Evolutionary conservation across 179 eudicot species (phyloP).

Genomic region (Vitellaria paradoxa): DNA sequence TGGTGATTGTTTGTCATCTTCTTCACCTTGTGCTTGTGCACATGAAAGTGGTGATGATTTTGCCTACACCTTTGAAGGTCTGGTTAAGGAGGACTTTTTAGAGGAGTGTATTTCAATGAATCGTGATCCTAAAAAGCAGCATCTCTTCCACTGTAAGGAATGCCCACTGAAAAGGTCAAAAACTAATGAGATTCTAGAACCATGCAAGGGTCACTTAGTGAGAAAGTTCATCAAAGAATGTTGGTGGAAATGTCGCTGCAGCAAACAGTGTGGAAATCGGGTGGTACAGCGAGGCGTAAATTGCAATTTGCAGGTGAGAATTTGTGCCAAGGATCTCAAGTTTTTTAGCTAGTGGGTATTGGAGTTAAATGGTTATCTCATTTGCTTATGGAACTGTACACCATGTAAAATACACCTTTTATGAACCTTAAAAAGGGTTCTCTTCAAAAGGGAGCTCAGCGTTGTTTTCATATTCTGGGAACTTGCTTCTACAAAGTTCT

Average conservation of each 20-base stretch:
- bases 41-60: slow-evolving; percentile 50
- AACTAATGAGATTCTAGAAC: slow-evolving; percentile 48
- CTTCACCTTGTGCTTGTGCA: slow-evolving; percentile 64
- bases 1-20: slow-evolving; percentile 54
- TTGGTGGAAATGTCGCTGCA: slow-evolving; percentile 52
- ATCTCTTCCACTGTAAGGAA: slow-evolving; percentile 47
- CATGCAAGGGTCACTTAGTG: slow-evolving; percentile 72
- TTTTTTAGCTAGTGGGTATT: background rate
- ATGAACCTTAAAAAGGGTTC: no score
- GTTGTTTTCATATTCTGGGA: no score
- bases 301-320: slow-evolving; percentile 33
- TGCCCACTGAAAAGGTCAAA: slow-evolving; percentile 66
- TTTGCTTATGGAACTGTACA: background rate
- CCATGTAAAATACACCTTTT: background rate
- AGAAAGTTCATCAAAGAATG: slow-evolving; percentile 52
- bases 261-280: slow-evolving; percentile 45
- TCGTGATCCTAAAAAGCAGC: slow-evolving; percentile 39
- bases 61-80: slow-evolving; percentile 56
- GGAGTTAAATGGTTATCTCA: background rate
- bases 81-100: slow-evolving; percentile 58
- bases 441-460: no score
- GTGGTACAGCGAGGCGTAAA: slow-evolving; percentile 50
- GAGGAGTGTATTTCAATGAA: slow-evolving; percentile 52
- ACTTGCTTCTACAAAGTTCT: no score
- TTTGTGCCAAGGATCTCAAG: background rate